These are phyloP conservation scores for Tuber borchii DNA, from an alignment of 495 filamentous ascomycete genomes.

Conservation along the genomic window DNA sequence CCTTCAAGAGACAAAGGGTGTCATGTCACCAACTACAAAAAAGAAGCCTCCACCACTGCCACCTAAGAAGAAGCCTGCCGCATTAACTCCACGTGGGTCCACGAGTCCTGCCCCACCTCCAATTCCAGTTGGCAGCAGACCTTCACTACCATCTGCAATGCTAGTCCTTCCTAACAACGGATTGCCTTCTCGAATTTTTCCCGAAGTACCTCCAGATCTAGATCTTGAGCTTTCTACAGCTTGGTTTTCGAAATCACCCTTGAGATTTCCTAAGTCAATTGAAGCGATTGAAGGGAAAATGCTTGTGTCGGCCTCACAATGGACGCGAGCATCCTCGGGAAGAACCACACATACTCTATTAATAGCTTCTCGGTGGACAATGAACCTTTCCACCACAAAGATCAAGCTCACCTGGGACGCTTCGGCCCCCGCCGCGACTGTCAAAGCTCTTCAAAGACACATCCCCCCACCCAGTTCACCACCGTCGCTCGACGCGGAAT, in stretches of 20 bases:
- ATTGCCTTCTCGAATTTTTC: conserved; percentile 18
- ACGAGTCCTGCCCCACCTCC: conserved; percentile 18
- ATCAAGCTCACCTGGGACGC: conserved; percentile 45
- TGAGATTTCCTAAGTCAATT: conserved; percentile 41
- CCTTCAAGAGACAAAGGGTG: too few relatives aligned
- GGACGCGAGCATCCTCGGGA: conserved; percentile 39
- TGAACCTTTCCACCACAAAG: conserved; percentile 43
- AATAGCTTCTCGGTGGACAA: conserved; percentile 40
- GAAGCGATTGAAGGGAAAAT: conserved; percentile 32
- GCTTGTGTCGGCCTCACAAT: conserved; percentile 23
- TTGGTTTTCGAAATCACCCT: conserved; percentile 44
- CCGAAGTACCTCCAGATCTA: conserved; percentile 40
- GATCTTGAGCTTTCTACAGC: conserved; percentile 43
- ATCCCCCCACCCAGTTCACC: conserved; percentile 41
- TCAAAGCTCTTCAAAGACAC: conserved; percentile 44
- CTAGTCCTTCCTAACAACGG: conserved; percentile 31
- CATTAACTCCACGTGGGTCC: conserved; percentile 11
- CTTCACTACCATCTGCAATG: conserved; percentile 15
- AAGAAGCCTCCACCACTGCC: conserved; percentile 64
- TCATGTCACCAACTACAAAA: conserved; percentile 37
- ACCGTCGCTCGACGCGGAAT: conserved; percentile 20
- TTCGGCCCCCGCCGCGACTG: conserved; percentile 43
- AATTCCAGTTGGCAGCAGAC: conserved; percentile 23
- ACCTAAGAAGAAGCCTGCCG: conserved; percentile 58
- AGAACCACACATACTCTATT: conserved; percentile 43